Percentiles rank a stretch among this genome's conserved stretches.
Conservation (phyloP, 2,329 filamentous ascomycete species). For the Penicillium paneum region DNA sequence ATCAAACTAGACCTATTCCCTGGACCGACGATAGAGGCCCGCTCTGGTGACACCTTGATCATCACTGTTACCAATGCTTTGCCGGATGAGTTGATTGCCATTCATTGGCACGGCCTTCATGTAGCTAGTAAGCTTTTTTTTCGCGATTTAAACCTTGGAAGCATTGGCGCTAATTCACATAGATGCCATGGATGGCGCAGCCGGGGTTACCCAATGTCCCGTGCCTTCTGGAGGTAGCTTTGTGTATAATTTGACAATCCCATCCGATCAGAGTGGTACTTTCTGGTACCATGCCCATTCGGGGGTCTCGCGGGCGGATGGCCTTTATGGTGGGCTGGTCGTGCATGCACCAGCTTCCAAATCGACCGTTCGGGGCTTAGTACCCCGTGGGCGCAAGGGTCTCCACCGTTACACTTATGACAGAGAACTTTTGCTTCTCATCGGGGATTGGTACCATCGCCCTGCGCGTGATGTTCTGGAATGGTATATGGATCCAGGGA, state of each 20-base stretch:
- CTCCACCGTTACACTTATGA: constrained; percentile 28
- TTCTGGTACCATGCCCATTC: constrained; percentile 53
- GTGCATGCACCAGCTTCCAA: constrained; percentile 41
- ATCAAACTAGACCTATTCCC: constrained; percentile 41
- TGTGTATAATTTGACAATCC: constrained; percentile 42
- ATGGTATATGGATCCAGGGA: constrained; percentile 45
- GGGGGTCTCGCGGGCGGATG: constrained; percentile 44
- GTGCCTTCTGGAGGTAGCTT: constrained; percentile 58
- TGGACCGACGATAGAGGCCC: constrained; percentile 50
- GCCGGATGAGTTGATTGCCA: constrained; percentile 38
- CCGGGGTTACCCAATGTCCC: constrained; percentile 63
- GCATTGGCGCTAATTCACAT: not conserved
- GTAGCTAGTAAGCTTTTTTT: constrained; percentile 33
- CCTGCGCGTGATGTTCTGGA: constrained; percentile 41
- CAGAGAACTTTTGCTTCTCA: constrained; percentile 46
- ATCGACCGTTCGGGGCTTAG: constrained; percentile 17
- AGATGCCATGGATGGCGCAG: constrained; percentile 64
- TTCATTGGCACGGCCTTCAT: constrained; percentile 51
- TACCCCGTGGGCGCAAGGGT: constrained; percentile 2
- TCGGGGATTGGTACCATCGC: constrained; percentile 52
- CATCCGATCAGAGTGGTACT: constrained; percentile 41
- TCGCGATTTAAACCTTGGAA: not conserved
- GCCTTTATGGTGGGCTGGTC: constrained; percentile 48
- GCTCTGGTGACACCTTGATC: constrained; percentile 46
- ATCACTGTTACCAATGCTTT: constrained; percentile 46